Conservation (phyloP, 2,329 filamentous ascomycete genomes). For the Phyllosticta paracitricarpa region DNA sequence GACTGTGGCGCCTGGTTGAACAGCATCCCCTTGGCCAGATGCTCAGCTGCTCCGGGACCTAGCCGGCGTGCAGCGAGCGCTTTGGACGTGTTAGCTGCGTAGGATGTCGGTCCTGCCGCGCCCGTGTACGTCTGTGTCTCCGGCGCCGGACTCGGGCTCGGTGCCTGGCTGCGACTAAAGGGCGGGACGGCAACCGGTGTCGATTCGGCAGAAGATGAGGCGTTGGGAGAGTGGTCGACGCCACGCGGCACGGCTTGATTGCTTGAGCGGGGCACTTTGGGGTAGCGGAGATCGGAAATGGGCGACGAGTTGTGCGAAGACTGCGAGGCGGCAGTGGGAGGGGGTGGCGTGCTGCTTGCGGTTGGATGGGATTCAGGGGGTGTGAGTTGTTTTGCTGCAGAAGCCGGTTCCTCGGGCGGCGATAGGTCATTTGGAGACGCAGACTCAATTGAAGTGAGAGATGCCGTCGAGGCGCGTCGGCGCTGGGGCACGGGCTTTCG, state of each 20-base stretch:
- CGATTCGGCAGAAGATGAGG: constrained; percentile 14
- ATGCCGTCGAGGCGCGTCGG: constrained; percentile 14
- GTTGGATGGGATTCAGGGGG: constrained; percentile 32
- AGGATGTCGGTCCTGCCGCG: constrained; percentile 14
- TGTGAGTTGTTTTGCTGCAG: background rate
- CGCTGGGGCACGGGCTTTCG: background rate
- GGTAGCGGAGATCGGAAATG: constrained; percentile 36
- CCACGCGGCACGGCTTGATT: constrained; percentile 35
- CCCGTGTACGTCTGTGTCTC: background rate
- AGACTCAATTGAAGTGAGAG: constrained; percentile 38
- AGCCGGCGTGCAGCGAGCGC: constrained; percentile 10
- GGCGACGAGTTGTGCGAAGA: background rate
- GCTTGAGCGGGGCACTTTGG: constrained; percentile 37
- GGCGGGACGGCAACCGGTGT: constrained; percentile 5
- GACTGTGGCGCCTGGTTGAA: background rate
- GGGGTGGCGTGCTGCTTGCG: constrained; percentile 25
- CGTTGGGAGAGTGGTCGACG: background rate
- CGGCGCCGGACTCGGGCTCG: background rate
- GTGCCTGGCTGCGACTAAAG: constrained; percentile 1
- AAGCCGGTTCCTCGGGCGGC: constrained; percentile 35
- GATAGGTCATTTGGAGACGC: constrained; percentile 34
- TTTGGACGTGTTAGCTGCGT: constrained; percentile 15
- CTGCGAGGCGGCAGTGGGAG: background rate
- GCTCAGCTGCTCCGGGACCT: background rate
- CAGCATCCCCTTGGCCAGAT: background rate